Percentiles rank a stretch among this genome's conserved stretches.
These are phyloP conservation scores for Asterionellopsis glacialis DNA, from an alignment of 108 stramenopile species.

Conservation along the genomic window DNA sequence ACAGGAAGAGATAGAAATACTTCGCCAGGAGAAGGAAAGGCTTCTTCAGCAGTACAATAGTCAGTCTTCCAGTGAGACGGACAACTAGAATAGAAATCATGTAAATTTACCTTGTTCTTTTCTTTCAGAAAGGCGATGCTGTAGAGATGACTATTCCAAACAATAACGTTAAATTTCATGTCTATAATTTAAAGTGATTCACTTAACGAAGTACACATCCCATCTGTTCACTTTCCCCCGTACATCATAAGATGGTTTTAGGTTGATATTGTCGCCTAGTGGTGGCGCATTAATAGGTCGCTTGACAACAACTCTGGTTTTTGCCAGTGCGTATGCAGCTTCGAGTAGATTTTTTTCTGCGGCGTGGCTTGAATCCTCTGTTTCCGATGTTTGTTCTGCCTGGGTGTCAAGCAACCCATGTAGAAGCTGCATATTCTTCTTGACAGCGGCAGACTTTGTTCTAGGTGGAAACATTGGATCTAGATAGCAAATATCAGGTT, in stretches of 20 bases:
- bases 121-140: too few species aligned
- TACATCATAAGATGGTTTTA: constrained; percentile 57
- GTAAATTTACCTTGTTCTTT: too few species aligned
- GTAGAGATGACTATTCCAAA: too few species aligned
- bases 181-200: too few species aligned
- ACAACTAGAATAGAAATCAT: too few species aligned
- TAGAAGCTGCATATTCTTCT: constrained; percentile 80
- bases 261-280: constrained; percentile 27
- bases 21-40: too few species aligned
- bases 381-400: background rate
- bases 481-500: constrained; percentile 67
- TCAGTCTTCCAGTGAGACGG: too few species aligned
- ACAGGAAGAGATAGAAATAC: too few species aligned
- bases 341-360: constrained; percentile 51
- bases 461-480: constrained; percentile 89
- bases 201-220: constrained; percentile 62
- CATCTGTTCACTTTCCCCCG: constrained; percentile 71
- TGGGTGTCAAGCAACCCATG: constrained; percentile 64
- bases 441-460: constrained; percentile 66
- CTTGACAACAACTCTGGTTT: constrained; percentile 68
- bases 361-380: constrained; percentile 1
- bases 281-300: constrained; percentile 67
- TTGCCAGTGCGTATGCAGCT: constrained; percentile 37
- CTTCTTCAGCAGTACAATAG: too few species aligned
- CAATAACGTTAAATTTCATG: too few species aligned